Evolutionary conservation across 2,329 filamentous ascomycete species (phyloP).

Genomic region (Sclerotinia subarctica): DNA sequence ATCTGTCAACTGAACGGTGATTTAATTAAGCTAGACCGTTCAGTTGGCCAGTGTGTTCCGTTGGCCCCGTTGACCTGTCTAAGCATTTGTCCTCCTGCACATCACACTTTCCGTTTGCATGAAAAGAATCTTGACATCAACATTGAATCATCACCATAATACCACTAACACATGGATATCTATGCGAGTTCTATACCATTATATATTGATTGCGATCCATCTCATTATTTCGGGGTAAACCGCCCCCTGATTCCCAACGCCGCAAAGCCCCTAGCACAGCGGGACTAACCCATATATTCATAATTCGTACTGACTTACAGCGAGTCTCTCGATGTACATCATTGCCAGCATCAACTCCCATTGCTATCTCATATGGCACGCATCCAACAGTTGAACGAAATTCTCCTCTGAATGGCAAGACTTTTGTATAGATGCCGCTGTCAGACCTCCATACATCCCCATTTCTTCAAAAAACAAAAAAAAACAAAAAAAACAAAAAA

Average conservation of each 20-base stretch:
- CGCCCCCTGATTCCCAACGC: not conserved
- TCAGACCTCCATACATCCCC: not conserved
- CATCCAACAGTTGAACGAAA: not conserved
- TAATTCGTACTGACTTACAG: not conserved
- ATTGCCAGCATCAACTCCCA: not conserved
- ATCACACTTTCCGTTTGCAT: not conserved
- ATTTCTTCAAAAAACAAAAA: not conserved
- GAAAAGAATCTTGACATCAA: not conserved
- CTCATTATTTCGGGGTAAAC: not conserved
- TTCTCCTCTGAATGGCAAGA: not conserved
- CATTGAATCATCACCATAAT: not conserved
- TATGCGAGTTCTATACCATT: not conserved
- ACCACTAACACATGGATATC: not conserved
- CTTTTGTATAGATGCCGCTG: not conserved
- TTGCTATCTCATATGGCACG: not conserved
- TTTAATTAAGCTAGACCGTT: no score
- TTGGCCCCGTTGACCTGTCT: not conserved
- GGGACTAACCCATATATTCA: not conserved
- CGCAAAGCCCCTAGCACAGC: not conserved
- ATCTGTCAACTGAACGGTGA: no score
- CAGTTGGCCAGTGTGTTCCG: no score
- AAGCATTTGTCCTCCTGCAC: not conserved
- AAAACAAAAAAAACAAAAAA: no score
- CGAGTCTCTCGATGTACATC: not conserved
- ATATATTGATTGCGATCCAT: not conserved